Conservation (phyloP, 1,139 yeast species). For the Blastobotrys buckinghamii region DNA sequence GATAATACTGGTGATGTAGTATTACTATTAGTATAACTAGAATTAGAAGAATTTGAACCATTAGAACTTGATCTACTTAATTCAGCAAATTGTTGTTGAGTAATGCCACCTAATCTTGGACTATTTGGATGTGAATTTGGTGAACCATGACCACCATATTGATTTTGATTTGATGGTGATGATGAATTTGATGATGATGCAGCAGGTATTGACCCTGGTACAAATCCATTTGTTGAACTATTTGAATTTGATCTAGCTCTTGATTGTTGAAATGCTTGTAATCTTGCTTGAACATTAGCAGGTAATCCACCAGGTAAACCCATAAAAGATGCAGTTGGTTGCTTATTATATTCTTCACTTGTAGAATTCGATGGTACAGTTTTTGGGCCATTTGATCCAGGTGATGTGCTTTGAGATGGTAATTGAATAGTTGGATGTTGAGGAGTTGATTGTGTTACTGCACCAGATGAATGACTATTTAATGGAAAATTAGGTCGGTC, state of each 20-base stretch:
- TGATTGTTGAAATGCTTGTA: slow-evolving; percentile 26
- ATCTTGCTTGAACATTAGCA: slow-evolving; percentile 21
- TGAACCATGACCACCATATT: no score
- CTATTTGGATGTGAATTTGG: slow-evolving; percentile 1
- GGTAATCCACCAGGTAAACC: slow-evolving; percentile 11
- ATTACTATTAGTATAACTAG: slow-evolving; percentile 1
- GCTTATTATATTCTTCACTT: not conserved
- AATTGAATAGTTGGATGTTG: not conserved
- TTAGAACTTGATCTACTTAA: slow-evolving; percentile 7
- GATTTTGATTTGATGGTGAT: not conserved
- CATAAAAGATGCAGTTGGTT: slow-evolving; percentile 2
- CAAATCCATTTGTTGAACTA: slow-evolving; percentile 10
- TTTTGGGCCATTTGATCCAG: not conserved
- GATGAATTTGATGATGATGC: not conserved
- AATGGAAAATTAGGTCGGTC: not conserved
- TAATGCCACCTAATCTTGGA: not conserved
- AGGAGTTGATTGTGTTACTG: not conserved
- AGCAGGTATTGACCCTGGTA: slow-evolving; percentile 1
- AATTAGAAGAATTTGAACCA: slow-evolving; percentile 3
- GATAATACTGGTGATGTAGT: slow-evolving; percentile 9
- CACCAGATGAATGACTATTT: not conserved
- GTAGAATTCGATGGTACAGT: not conserved
- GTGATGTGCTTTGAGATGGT: not conserved
- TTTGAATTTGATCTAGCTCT: slow-evolving; percentile 25
- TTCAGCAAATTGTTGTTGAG: not conserved